Percentiles rank a stretch among this genome's conserved stretches.
Evolutionary conservation across 192 early-diverging fungal genomes (phyloP).

Genomic region (Coemansia sp.): DNA sequence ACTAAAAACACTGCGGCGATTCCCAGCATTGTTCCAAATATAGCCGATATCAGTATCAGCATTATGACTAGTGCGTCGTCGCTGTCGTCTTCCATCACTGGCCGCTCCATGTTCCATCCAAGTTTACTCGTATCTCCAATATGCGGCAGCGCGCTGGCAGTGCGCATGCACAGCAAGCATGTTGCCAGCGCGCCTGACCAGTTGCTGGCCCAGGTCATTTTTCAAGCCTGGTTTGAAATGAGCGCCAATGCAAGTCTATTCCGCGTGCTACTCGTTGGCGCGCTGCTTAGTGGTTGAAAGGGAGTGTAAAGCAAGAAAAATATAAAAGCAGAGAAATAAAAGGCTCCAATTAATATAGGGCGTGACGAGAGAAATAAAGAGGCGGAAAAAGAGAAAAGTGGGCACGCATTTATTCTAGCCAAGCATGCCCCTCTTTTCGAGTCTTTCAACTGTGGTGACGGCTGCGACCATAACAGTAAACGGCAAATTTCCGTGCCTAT

Average conservation of each 20-base stretch:
- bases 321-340: background rate
- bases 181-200: slow-evolving; percentile 1
- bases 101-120: slow-evolving; percentile 7
- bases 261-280: background rate
- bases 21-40: slow-evolving; percentile 40
- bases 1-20: slow-evolving; percentile 34
- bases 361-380: background rate
- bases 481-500: too few species aligned
- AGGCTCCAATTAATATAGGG: background rate
- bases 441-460: too few species aligned
- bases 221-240: background rate
- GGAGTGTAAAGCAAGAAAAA: background rate
- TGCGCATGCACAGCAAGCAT: background rate
- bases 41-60: slow-evolving; percentile 37
- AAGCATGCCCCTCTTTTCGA: too few species aligned
- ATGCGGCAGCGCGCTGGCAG: slow-evolving; percentile 2
- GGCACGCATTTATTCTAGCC: too few species aligned
- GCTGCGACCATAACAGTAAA: too few species aligned
- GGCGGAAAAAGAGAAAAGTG: background rate
- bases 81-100: slow-evolving; percentile 9
- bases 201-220: slow-evolving; percentile 4
- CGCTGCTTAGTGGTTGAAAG: background rate
- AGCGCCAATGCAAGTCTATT: background rate
- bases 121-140: background rate
- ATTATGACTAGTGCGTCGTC: slow-evolving; percentile 39